Base-by-base conservation (phyloP, 78 protist genomes). In the Acrasis kona region DNA sequence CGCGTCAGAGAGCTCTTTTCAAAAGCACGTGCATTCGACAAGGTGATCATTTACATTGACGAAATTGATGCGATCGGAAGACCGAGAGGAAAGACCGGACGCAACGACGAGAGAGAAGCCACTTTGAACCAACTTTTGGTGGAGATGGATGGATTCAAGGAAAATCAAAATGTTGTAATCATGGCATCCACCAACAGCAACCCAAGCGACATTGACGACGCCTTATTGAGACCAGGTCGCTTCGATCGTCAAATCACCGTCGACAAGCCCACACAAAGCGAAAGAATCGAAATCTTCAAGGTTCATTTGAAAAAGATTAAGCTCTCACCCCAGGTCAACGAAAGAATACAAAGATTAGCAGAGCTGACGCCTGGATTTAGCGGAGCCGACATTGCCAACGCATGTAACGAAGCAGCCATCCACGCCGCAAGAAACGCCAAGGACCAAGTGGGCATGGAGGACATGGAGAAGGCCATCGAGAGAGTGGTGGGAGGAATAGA, bases 211-310 rank as follows among this genome's bases (percentile, higher is more conserved):
- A 77, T 96, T 39, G 99, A 93, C 81, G 32, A 30, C 31, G 99
- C 99, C 0, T 84, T 97, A 72, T 64, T 94, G 10, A 88, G 99
- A 0, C 98, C 99, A 0, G 99, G 99, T 29, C 86, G 99, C 31
- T 96, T 97, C 37, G 98, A 95, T 66, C 69, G 98, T 8, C 84
- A 81, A 39, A 87, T 97, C 39, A 10, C 50, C 40, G 78, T 97
- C n/a, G 97, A 89, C 65, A 67, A 41, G 67, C 99, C 99, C 0
- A 97, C 92, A 68, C 32, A 92, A 61, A 84, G 78, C 65, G 95
- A 92, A 2, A 86, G 97, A 12, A 9, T 79, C 12, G 85, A 95
- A 58, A 94, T 97, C 77, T 96, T 94, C 81, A 0, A 38, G 12
- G 86, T 96, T 3, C 99, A 97, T 81, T 72, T 96, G n/a, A 70